These are phyloP conservation scores for Cochliopodium minus DNA, from an alignment of 208 protist species.

Conservation along the genomic window DNA sequence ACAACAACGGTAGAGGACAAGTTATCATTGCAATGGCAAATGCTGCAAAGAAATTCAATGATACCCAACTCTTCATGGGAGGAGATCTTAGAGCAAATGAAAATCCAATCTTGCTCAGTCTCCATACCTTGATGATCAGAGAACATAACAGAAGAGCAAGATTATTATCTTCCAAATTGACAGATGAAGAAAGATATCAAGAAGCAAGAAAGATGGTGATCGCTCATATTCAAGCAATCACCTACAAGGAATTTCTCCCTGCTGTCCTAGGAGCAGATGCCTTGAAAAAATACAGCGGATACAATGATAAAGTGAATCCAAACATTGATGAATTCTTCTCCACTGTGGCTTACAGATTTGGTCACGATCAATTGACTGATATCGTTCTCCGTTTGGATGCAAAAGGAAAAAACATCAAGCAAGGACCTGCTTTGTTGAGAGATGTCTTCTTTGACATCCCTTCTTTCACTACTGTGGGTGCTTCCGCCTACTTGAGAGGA, in stretches of 20 bases:
- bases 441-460: conserved; percentile 17
- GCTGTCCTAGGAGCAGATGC: conserved; percentile 1
- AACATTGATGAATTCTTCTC: conserved; percentile 22
- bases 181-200: conserved; percentile 25
- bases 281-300: conserved; percentile 13
- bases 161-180: conserved; percentile 8
- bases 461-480: background rate
- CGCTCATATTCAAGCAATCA: conserved; percentile 21
- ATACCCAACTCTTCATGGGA: background rate
- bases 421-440: background rate
- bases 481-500: conserved; percentile 13
- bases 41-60: background rate
- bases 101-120: conserved; percentile 10
- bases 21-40: background rate
- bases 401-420: background rate
- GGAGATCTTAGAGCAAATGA: conserved; percentile 24
- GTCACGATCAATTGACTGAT: conserved; percentile 23
- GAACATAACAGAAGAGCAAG: conserved; percentile 22
- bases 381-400: conserved; percentile 2
- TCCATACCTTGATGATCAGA: conserved; percentile 18
- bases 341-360: conserved; percentile 24
- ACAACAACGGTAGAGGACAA: background rate
- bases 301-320: conserved; percentile 17
- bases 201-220: conserved; percentile 11
- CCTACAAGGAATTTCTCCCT: conserved; percentile 19